Evolutionary conservation across 768 basidiomycete species (phyloP).

Genomic region (Fomitopsis serialis): DNA sequence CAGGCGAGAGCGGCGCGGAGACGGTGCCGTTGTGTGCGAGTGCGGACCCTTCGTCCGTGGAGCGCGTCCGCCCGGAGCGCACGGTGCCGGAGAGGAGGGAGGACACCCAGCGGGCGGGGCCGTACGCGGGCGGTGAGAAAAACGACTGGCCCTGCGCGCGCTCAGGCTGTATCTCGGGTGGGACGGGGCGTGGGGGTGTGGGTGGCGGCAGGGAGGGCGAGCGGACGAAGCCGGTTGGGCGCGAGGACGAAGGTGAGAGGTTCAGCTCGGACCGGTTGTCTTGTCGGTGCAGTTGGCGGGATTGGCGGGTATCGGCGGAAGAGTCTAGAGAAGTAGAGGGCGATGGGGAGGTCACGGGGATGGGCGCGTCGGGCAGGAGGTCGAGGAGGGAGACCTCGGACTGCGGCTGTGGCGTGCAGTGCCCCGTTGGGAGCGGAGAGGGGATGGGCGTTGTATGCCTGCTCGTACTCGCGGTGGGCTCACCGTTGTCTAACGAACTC

Average conservation of each 20-base stretch:
- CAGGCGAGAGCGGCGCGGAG: slow-evolving; percentile 2
- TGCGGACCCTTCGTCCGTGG: slow-evolving; percentile 1
- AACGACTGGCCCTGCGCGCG: slow-evolving; percentile 30
- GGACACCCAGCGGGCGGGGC: slow-evolving; percentile 47
- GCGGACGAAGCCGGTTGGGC: slow-evolving; percentile 9
- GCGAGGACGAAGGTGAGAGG: slow-evolving; percentile 22
- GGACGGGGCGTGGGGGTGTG: slow-evolving; percentile 25
- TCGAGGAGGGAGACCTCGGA: slow-evolving; percentile 1
- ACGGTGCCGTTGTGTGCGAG: background rate
- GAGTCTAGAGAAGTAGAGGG: background rate
- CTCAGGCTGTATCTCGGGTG: slow-evolving; percentile 27
- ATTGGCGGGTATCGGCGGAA: slow-evolving; percentile 23
- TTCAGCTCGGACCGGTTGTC: slow-evolving; percentile 4
- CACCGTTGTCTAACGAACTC: background rate
- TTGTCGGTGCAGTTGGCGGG: slow-evolving; percentile 10
- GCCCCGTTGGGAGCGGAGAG: background rate
- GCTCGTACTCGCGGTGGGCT: background rate
- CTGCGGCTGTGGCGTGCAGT: background rate
- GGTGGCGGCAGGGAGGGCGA: slow-evolving; percentile 26
- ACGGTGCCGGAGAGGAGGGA: slow-evolving; percentile 31
- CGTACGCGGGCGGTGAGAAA: slow-evolving; percentile 36
- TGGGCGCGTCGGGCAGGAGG: slow-evolving; percentile 5
- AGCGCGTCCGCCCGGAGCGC: slow-evolving; percentile 1
- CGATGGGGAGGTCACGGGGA: background rate
- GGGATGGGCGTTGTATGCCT: background rate